A percentile compares a stretch with the other conserved stretches of the same genome.
Conservation (phyloP, 352 stramenopile genomes). For the Elongisporangium anandrum region DNA sequence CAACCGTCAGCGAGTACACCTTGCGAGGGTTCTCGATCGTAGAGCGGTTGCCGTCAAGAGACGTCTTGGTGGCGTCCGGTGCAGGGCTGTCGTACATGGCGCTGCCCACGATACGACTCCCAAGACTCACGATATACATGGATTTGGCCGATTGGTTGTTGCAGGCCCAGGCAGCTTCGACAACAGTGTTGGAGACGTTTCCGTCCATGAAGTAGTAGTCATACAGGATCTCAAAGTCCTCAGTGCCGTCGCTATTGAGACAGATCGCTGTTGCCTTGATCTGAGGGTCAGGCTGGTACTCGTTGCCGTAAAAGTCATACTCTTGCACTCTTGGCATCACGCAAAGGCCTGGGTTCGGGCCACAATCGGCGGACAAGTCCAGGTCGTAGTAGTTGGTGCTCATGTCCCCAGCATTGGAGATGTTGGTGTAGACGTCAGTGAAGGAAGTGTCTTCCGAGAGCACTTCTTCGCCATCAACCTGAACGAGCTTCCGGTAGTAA, state of each 20-base stretch:
- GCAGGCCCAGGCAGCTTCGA: constrained; percentile 10
- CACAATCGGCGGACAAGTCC: constrained; percentile 10
- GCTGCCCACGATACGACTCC: constrained; percentile 32
- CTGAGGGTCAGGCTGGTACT: constrained; percentile 22
- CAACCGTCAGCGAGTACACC: constrained; percentile 43
- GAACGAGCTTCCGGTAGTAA: constrained; percentile 10
- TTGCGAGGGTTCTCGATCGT: constrained; percentile 23
- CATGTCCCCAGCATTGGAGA: constrained; percentile 6
- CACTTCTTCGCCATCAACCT: constrained; percentile 3
- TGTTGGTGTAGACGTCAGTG: constrained; percentile 9
- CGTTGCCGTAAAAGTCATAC: constrained; percentile 8
- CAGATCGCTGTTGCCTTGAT: constrained; percentile 36
- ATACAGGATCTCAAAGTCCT: constrained; percentile 24
- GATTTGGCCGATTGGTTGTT: constrained; percentile 22
- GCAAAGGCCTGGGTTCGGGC: constrained; percentile 22
- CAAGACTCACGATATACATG: constrained; percentile 44
- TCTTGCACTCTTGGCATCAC: constrained; percentile 8
- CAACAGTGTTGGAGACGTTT: background rate
- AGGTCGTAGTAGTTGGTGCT: constrained; percentile 10
- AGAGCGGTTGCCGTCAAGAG: constrained; percentile 13
- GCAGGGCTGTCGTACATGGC: constrained; percentile 11
- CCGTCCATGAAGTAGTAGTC: constrained; percentile 8
- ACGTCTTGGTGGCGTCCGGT: constrained; percentile 1
- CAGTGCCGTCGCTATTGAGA: constrained; percentile 17
- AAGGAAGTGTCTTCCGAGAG: constrained; percentile 2